Conservation (phyloP, 768 basidiomycete species). For the Macrolepiota dolichaula region DNA sequence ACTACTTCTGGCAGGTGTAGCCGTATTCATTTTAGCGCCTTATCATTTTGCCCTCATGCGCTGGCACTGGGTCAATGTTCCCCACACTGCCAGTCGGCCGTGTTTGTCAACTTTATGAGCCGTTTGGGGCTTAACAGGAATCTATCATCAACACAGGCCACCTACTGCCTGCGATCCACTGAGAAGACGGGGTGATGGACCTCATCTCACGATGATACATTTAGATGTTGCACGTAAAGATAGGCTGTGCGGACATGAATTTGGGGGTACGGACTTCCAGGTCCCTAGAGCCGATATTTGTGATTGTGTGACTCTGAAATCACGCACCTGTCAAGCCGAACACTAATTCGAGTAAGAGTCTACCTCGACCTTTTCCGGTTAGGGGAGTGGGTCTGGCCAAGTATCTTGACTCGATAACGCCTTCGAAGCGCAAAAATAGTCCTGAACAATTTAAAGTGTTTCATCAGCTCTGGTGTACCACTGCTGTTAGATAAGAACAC, state of each 20-base stretch:
- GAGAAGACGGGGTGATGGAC: constrained; percentile 2
- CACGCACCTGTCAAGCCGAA: background rate
- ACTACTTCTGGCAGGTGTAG: background rate
- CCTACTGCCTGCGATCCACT: background rate
- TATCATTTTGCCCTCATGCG: background rate
- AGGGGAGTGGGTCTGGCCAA: no score
- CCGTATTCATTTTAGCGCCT: constrained; percentile 1
- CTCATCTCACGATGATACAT: background rate
- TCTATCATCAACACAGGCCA: constrained; percentile 4
- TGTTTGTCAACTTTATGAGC: background rate
- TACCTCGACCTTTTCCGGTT: background rate
- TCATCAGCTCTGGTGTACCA: no score
- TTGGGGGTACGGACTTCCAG: background rate
- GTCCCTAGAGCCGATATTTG: constrained; percentile 3
- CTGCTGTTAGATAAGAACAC: no score
- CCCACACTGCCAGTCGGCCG: background rate
- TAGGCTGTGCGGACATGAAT: constrained; percentile 1
- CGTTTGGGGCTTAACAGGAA: background rate
- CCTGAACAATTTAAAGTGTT: no score
- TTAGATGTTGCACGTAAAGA: constrained; percentile 1
- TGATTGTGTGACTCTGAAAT: background rate
- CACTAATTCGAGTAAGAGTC: background rate
- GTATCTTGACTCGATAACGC: no score
- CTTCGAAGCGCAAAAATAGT: no score
- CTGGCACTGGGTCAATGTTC: background rate